These are phyloP conservation scores for Fusarium poae DNA, from an alignment of 2,329 filamentous ascomycete genomes.

Conservation along the genomic window DNA sequence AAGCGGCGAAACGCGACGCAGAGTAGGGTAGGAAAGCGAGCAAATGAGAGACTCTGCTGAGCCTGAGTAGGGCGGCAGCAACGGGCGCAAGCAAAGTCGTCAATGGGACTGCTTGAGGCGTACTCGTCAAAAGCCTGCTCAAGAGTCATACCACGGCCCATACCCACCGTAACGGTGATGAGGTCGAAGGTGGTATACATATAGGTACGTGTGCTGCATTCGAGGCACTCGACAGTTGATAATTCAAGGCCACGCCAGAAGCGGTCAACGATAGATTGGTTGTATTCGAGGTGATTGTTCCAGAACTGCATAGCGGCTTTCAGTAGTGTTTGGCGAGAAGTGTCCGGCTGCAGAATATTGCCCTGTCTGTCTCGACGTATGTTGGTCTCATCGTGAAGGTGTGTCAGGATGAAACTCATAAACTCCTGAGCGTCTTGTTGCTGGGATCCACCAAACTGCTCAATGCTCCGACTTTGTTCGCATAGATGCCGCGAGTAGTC, in stretches of 20 bases:
- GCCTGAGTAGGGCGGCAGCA: conserved; percentile 78
- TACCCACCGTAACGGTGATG: conserved; percentile 60
- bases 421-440: conserved; percentile 97
- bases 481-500: conserved; percentile 65
- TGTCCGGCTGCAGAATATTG: conserved; percentile 51
- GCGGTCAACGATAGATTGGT: conserved; percentile 81
- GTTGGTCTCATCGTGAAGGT: conserved; percentile 90
- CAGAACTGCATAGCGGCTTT: conserved; percentile 80
- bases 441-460: conserved; percentile 75
- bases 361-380: conserved; percentile 59
- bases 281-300: conserved; percentile 75
- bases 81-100: conserved; percentile 78
- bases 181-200: conserved; percentile 66
- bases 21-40: conserved; percentile 82
- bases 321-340: conserved; percentile 53
- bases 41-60: conserved; percentile 79
- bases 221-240: conserved; percentile 76
- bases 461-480: conserved; percentile 47
- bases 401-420: conserved; percentile 82
- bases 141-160: conserved; percentile 54
- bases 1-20: conserved; percentile 80
- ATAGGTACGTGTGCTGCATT: conserved; percentile 64
- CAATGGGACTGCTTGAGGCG: conserved; percentile 74
- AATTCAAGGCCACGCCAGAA: conserved; percentile 85
- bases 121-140: conserved; percentile 78